phyloP scores from a whole-genome alignment of 1,139 yeast genomes.

The Lodderomyces pseudojiufengensis region DNA sequence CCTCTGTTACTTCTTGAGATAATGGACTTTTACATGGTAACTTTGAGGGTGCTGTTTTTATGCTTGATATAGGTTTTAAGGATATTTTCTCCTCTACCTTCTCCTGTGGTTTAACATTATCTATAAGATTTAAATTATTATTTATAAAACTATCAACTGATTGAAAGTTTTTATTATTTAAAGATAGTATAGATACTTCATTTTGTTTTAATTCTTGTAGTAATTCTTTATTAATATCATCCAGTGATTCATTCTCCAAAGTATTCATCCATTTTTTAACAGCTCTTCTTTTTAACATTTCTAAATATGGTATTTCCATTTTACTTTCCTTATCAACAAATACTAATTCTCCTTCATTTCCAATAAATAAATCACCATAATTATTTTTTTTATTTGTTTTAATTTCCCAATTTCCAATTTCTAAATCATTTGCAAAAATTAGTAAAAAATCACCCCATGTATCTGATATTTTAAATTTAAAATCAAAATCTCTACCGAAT shows the following conservation, averaged over 20 bases:
- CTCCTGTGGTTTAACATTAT: slow-evolving; percentile 7
- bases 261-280: slow-evolving; percentile 31
- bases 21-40: slow-evolving; percentile 11
- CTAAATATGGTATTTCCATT: slow-evolving; percentile 58
- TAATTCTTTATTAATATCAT: slow-evolving; percentile 19
- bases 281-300: slow-evolving; percentile 47
- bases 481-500: slow-evolving; percentile 87
- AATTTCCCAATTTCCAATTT: slow-evolving; percentile 68
- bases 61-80: not conserved
- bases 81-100: not conserved
- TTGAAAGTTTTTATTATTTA: slow-evolving; percentile 16
- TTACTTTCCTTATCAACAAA: slow-evolving; percentile 49
- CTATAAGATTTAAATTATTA: slow-evolving; percentile 21
- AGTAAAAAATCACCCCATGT: slow-evolving; percentile 84
- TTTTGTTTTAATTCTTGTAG: slow-evolving; percentile 23
- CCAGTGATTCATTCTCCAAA: slow-evolving; percentile 14
- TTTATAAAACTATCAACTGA: slow-evolving; percentile 30
- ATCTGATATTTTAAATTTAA: slow-evolving; percentile 72
- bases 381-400: slow-evolving; percentile 46
- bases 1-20: slow-evolving; percentile 11
- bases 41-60: slow-evolving; percentile 1
- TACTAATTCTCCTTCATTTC: slow-evolving; percentile 68
- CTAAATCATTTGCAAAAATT: slow-evolving; percentile 79
- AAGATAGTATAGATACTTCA: slow-evolving; percentile 19
- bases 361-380: slow-evolving; percentile 53